These are phyloP conservation scores for Rhytidiadelphus loreus DNA, from an alignment of 225 moss, liverwort and hornwort genomes.

Conservation along the genomic window DNA sequence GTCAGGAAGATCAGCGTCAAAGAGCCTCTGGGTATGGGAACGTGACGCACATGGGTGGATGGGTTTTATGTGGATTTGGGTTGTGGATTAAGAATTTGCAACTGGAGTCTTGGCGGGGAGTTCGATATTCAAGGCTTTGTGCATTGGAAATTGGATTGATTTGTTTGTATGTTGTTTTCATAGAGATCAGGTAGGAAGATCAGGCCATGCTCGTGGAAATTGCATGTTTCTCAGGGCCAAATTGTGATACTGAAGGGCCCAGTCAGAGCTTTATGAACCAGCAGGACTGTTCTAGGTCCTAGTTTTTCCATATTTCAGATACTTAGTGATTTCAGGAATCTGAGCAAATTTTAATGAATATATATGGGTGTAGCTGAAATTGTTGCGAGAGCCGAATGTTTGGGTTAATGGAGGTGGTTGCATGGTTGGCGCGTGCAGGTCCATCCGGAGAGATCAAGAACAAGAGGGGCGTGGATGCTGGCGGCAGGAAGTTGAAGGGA, in stretches of 20 bases:
- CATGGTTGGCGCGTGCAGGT: conserved; percentile 14
- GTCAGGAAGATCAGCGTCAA: conserved; percentile 24
- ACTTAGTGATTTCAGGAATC: not conserved
- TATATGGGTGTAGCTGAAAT: not conserved
- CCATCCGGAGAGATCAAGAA: conserved; percentile 42
- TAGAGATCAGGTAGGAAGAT: not conserved
- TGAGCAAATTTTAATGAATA: not conserved
- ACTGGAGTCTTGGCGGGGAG: not conserved
- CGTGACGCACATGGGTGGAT: not conserved
- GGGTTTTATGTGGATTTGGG: not conserved
- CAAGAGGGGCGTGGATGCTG: conserved; percentile 44
- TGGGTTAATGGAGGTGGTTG: not conserved
- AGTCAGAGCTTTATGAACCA: not conserved
- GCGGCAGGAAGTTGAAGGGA: conserved; percentile 35
- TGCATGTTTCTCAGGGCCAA: not conserved
- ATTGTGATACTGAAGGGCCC: not conserved
- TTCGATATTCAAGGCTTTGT: not conserved
- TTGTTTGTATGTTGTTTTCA: not conserved
- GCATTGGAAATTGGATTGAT: not conserved
- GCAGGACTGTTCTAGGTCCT: not conserved
- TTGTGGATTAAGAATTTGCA: not conserved
- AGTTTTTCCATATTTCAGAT: not conserved
- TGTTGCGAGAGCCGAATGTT: not conserved
- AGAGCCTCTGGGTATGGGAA: not conserved
- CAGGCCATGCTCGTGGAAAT: not conserved